Evolutionary conservation across 208 protist genomes (phyloP), one percentile per base, ranked within the genome.

Genomic region (Naegleria lovaniensis): DNA sequence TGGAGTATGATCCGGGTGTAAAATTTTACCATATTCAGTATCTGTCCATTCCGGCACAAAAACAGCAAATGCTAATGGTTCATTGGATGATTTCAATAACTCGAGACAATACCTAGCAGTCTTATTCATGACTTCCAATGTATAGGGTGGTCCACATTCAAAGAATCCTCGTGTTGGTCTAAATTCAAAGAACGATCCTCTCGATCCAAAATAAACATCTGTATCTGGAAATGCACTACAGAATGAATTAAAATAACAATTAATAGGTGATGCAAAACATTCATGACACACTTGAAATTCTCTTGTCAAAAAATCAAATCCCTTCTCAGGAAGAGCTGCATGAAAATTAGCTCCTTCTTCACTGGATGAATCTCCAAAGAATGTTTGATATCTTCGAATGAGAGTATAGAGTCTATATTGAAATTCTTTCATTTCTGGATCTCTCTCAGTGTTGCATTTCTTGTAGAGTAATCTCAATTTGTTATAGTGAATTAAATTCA

Each of bases 181-280:
- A n/a, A 96, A 55, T 88, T 97, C 94, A 91, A 98, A 97, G 92
- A 97, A 97, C 33, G 94, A 94, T 58, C 96, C 96, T 29, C 93
- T 41, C 59, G 92, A 94, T n/a, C 95, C 95, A 92, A 97, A 98
- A 48, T 90, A 93, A 0, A 41, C 75, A 91, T 98, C 96, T 6
- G 94, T 96, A 90, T 98, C 96, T 0, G 95, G 93, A 84, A 98
- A 98, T 0, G 96, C 91, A 59, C 95, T 96, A 88, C 94, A 95
- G 91, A 94, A 98, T 75, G 90, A 91, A 4, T 91, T 91, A 85
- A 96, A 94, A 67, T 96, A 94, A 84, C 93, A 93, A 90, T 97
- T 97, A 36, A 97, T 85, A 40, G 96, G 96, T 3, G 95, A 96
- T 22, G 95, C 96, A 91, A 98, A 98, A 25, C 94, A 96, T 93